Conservation (phyloP, 2,329 filamentous ascomycete species). For the Scopulariopsis brevicaulis region DNA sequence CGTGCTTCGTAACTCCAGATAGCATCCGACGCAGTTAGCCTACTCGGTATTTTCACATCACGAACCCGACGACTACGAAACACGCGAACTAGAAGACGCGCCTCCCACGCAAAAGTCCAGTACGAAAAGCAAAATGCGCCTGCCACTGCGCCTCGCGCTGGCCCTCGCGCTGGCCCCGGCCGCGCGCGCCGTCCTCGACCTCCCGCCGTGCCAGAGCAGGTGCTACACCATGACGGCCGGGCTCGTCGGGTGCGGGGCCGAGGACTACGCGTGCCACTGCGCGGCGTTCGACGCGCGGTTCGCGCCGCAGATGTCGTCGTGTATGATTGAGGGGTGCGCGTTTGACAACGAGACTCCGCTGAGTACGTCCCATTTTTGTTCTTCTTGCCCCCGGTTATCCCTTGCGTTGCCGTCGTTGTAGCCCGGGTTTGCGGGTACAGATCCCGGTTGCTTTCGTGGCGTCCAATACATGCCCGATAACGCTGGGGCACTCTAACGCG, state of each 20-base stretch:
- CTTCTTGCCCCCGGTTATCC: neutral
- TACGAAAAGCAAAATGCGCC: conserved; percentile 26
- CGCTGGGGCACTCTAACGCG: neutral
- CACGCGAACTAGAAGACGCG: no score
- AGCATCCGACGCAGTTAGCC: no score
- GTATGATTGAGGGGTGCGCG: conserved; percentile 8
- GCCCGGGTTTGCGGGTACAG: neutral
- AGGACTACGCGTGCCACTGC: conserved; percentile 7
- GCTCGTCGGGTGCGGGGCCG: conserved; percentile 4
- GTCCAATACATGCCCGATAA: neutral
- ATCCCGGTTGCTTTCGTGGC: neutral
- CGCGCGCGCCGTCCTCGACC: conserved; percentile 1
- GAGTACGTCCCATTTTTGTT: conserved; percentile 1
- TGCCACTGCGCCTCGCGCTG: conserved; percentile 19
- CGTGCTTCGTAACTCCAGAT: no score
- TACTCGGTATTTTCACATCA: no score
- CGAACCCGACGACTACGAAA: no score
- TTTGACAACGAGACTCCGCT: neutral
- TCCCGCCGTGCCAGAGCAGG: conserved; percentile 5
- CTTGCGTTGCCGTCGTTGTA: neutral
- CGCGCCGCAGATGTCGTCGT: conserved; percentile 6
- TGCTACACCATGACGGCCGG: conserved; percentile 7
- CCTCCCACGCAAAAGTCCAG: no score
- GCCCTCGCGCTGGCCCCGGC: neutral
- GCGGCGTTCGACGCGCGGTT: conserved; percentile 4